These are phyloP conservation scores for Cercospora sp. DNA, from an alignment of 2,329 filamentous ascomycete species.

Conservation along the genomic window DNA sequence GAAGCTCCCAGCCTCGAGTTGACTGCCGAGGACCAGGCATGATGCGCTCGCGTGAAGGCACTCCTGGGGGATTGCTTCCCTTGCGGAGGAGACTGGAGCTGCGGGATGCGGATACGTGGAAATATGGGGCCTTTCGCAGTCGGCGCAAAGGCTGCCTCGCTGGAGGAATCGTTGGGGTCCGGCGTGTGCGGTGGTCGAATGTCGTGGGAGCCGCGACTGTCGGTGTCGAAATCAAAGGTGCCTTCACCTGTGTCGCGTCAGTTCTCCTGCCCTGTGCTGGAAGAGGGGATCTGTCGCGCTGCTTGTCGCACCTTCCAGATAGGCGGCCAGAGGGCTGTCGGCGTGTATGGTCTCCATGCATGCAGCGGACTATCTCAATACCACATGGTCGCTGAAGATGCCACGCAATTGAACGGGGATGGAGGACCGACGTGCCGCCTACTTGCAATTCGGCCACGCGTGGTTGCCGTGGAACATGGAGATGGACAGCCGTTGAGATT, in stretches of 20 bases:
- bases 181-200: conserved; percentile 1
- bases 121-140: conserved; percentile 15
- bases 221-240: conserved; percentile 29
- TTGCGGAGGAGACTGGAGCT: conserved; percentile 16
- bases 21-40: conserved; percentile 59
- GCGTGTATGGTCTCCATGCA: conserved; percentile 85
- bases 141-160: conserved; percentile 40
- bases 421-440: not conserved
- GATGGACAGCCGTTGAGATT: not conserved
- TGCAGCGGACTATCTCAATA: conserved; percentile 43
- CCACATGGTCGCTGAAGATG: conserved; percentile 1
- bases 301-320: conserved; percentile 73
- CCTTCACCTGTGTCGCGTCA: conserved; percentile 33
- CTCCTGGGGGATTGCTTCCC: conserved; percentile 17
- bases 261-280: not conserved
- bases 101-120: conserved; percentile 26
- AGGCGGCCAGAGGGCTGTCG: conserved; percentile 83
- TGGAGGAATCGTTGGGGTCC: conserved; percentile 8
- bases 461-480: not conserved
- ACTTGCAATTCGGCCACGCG: not conserved
- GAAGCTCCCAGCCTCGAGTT: conserved; percentile 71
- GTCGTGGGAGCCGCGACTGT: conserved; percentile 18
- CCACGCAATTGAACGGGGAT: not conserved
- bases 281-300: not conserved
- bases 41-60: conserved; percentile 44